phyloP scores from a whole-genome alignment of 2,329 filamentous ascomycete species.

The Fusarium nematophilum region DNA sequence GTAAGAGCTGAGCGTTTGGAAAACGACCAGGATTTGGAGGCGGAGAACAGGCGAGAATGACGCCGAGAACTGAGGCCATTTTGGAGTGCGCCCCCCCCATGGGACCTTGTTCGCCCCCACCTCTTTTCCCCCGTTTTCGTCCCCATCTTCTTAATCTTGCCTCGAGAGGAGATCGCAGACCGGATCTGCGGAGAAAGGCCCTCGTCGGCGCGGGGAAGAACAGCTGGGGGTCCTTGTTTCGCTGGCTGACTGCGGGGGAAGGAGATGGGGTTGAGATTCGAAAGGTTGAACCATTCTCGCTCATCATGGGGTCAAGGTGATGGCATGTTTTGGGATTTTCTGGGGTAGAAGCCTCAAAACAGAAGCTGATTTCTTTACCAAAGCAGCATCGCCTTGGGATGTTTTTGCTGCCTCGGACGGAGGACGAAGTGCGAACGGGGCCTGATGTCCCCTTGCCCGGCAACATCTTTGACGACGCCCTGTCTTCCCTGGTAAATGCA shows the following conservation, averaged over 20 bases:
- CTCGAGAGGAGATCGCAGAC: slow-evolving; percentile 17
- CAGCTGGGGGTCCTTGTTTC: slow-evolving; percentile 22
- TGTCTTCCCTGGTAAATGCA: slow-evolving; percentile 10
- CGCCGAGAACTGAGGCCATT: slow-evolving; percentile 3
- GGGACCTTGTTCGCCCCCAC: neutral
- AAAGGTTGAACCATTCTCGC: slow-evolving; percentile 4
- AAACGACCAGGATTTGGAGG: neutral
- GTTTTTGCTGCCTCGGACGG: neutral
- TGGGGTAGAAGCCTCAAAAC: neutral
- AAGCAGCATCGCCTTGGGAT: neutral
- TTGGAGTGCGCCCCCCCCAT: neutral
- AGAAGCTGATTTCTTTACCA: neutral
- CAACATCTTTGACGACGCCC: slow-evolving; percentile 5
- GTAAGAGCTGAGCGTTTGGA: neutral
- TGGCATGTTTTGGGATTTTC: neutral
- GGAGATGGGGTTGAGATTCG: slow-evolving; percentile 22
- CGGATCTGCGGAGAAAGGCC: slow-evolving; percentile 37
- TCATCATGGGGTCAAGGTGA: slow-evolving; percentile 9
- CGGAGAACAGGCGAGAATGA: slow-evolving; percentile 16
- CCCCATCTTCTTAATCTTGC: slow-evolving; percentile 8
- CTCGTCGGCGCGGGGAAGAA: slow-evolving; percentile 37
- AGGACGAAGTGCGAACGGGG: slow-evolving; percentile 8
- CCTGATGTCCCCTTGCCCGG: neutral
- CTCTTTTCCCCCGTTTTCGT: neutral
- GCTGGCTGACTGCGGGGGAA: slow-evolving; percentile 36